phyloP scores from a whole-genome alignment of 2,329 filamentous ascomycete species.

The Lasiodiplodia hormozganensis region DNA sequence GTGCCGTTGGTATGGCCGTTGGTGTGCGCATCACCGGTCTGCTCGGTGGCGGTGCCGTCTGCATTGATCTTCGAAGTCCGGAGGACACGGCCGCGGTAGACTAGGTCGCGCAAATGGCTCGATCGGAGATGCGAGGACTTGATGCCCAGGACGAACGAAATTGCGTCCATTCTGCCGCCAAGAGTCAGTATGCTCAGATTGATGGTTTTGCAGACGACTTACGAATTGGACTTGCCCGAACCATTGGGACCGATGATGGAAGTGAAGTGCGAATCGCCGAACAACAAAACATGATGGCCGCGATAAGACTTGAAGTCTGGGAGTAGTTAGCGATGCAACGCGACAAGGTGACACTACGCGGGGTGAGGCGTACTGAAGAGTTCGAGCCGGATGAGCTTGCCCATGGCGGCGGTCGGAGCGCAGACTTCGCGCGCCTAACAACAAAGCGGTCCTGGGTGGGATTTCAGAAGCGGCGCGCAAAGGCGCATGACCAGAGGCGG shows the following conservation, averaged over 20 bases:
- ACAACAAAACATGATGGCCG: slow-evolving; percentile 90
- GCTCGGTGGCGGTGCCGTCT: slow-evolving; percentile 75
- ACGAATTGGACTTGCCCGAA: slow-evolving; percentile 99
- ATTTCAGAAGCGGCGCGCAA: not conserved
- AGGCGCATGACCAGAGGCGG: slow-evolving; percentile 24
- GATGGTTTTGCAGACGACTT: slow-evolving; percentile 46
- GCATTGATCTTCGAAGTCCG: slow-evolving; percentile 92
- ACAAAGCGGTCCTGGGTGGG: not conserved
- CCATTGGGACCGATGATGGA: slow-evolving; percentile 99
- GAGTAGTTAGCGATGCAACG: slow-evolving; percentile 35
- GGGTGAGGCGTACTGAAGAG: slow-evolving; percentile 76
- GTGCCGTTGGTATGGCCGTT: slow-evolving; percentile 61
- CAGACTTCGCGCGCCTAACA: slow-evolving; percentile 1
- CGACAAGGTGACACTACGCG: slow-evolving; percentile 19
- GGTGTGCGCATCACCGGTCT: slow-evolving; percentile 48
- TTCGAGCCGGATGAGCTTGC: slow-evolving; percentile 93
- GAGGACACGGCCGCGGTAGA: slow-evolving; percentile 93
- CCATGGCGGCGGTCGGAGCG: slow-evolving; percentile 65
- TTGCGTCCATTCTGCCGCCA: slow-evolving; percentile 88
- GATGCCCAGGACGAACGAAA: slow-evolving; percentile 97
- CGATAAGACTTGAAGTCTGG: slow-evolving; percentile 99
- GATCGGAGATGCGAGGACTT: slow-evolving; percentile 98
- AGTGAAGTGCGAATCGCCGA: slow-evolving; percentile 98
- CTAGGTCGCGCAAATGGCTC: slow-evolving; percentile 88
- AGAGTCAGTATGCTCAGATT: slow-evolving; percentile 34